Evolutionary conservation across 352 stramenopile genomes (phyloP).

Genomic region (Phytopythium helicoides): DNA sequence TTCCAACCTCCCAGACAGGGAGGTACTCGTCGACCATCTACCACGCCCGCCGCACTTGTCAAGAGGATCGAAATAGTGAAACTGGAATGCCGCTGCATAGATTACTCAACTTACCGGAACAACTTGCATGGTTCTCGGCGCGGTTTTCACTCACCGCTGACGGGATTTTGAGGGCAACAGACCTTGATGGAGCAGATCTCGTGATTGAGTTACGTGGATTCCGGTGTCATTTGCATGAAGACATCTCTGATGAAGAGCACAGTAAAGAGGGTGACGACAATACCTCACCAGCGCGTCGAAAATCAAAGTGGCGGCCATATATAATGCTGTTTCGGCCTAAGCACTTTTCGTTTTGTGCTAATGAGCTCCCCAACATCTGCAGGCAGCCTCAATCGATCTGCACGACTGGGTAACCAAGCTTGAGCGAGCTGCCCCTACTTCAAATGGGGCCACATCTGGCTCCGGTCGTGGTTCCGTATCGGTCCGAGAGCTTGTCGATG

Average conservation of each 20-base stretch:
- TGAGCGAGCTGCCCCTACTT: slow-evolving; percentile 22
- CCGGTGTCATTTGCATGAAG: slow-evolving; percentile 43
- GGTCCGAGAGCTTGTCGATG: slow-evolving; percentile 26
- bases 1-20: slow-evolving; percentile 33
- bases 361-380: slow-evolving; percentile 10
- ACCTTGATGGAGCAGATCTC: slow-evolving; percentile 24
- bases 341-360: slow-evolving; percentile 51
- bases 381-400: slow-evolving; percentile 21
- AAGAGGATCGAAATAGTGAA: background rate
- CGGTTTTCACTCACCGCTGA: slow-evolving; percentile 48
- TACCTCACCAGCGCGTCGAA: background rate
- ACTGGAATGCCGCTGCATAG: slow-evolving; percentile 33
- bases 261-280: slow-evolving; percentile 4
- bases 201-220: slow-evolving; percentile 52
- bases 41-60: background rate
- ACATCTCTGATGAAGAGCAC: slow-evolving; percentile 13
- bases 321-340: slow-evolving; percentile 55
- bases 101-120: slow-evolving; percentile 49
- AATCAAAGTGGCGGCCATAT: slow-evolving; percentile 35
- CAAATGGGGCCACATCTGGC: background rate
- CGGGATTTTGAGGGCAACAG: slow-evolving; percentile 36
- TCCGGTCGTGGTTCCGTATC: background rate
- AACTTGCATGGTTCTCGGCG: slow-evolving; percentile 46
- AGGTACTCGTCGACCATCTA: background rate
- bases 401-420: slow-evolving; percentile 60